Evolutionary conservation across 345 rosid species (phyloP).

Genomic region (Rhodomyrtus tomentosa): DNA sequence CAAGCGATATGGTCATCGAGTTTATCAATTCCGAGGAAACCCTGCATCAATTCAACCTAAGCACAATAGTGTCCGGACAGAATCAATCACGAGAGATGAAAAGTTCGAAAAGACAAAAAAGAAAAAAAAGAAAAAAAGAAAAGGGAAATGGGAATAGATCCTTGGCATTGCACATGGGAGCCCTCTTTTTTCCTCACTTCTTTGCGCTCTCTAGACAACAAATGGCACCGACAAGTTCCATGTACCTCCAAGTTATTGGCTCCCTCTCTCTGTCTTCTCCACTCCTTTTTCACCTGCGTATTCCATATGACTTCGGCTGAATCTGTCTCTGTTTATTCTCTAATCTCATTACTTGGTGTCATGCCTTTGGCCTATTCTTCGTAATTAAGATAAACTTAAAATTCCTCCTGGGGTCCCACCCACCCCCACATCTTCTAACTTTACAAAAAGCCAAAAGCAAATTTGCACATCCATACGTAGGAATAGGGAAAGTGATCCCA

Average conservation of each 20-base stretch:
- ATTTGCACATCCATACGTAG: not conserved
- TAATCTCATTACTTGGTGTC: not conserved
- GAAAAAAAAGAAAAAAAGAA: not conserved
- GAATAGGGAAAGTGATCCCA: not conserved
- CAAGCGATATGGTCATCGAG: not conserved
- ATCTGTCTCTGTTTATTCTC: not conserved
- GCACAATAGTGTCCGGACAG: no score
- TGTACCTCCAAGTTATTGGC: slow-evolving; percentile 1
- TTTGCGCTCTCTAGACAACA: not conserved
- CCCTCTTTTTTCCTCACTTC: not conserved
- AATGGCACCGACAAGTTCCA: slow-evolving; percentile 6
- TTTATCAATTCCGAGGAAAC: not conserved
- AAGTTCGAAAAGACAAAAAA: not conserved
- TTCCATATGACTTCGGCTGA: slow-evolving; percentile 8
- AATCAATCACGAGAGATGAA: not conserved
- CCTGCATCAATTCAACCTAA: not conserved
- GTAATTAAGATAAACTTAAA: slow-evolving; percentile 62
- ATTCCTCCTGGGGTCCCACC: not conserved
- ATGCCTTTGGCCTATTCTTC: slow-evolving; percentile 43
- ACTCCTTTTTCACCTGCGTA: not conserved
- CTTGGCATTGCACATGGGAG: not conserved
- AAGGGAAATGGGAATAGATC: not conserved
- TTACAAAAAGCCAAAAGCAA: not conserved
- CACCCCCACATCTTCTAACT: slow-evolving; percentile 5
- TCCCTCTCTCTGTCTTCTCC: not conserved